Evolutionary conservation across 148 eudicot genomes (phyloP), one percentile per base, ranked within the genome.

Genomic region (Limonium bicolor): DNA sequence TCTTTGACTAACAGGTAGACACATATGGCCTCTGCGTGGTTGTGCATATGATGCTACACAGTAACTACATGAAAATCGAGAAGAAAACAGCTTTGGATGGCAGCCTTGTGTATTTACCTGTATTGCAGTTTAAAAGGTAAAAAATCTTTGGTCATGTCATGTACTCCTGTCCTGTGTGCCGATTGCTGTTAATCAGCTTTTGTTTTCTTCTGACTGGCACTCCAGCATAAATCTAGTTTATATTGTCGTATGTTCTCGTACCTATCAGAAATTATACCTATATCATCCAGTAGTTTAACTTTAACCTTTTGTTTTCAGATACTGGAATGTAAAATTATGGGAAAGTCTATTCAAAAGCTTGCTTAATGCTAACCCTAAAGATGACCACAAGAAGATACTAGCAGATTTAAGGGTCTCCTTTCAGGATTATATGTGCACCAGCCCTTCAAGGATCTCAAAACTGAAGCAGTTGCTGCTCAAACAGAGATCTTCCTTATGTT

Each of bases 31-130:
- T 90, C 20, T 90, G 97, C 55, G 95, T 75, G 27, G 61, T 70
- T 68, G 93, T 73, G 54, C 95, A 90, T 51, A 50, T 80, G 87
- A 90, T 90, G 97, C 80, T 90, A 41, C 97, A 90, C 53, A 65
- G 71, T 46, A 36, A 69, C 17, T 90, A 77, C 65, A 80, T 90
- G 95, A 77, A 75, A 56, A 64, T 84, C 34, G 78, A 77, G 38
- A 84, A 80, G 67, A 70, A 48, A 53, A 18, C 55, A 46, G 60
- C 80, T 44, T 46, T 68, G 19, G 77, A 70, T 54, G 84, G 87
- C 19, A 53, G 70, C 59, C 55, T 50, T 57, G 5, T 50, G 37
- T 65, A 75, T 59, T 45, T 62, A 38, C 97, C 95, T 26, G 78
- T 65, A 67, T 45, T 55, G 31, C 60, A 70, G 24, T 78, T 77